Evolutionary conservation across 2,329 filamentous ascomycete species (phyloP).

Genomic region (Xylaria sp.): DNA sequence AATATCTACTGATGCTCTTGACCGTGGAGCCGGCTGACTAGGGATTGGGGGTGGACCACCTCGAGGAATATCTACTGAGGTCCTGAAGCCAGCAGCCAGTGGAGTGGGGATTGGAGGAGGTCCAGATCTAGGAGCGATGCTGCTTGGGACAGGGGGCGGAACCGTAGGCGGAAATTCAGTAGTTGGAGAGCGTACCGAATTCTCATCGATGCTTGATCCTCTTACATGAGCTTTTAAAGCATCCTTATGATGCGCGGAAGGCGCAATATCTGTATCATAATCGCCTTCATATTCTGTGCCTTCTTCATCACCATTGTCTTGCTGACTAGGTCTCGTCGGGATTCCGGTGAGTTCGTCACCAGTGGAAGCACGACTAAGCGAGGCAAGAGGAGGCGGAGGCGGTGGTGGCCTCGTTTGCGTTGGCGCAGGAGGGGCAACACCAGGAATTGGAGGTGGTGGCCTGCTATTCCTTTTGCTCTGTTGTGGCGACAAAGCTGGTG

Average conservation of each 20-base stretch:
- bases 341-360: constrained; percentile 61
- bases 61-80: constrained; percentile 77
- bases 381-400: constrained; percentile 69
- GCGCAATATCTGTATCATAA: constrained; percentile 96
- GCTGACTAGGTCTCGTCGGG: constrained; percentile 55
- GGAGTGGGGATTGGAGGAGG: constrained; percentile 75
- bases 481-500: constrained; percentile 51
- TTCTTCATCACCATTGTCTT: constrained; percentile 74
- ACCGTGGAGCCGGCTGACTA: constrained; percentile 27
- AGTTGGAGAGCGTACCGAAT: constrained; percentile 67
- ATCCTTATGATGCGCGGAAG: constrained; percentile 93
- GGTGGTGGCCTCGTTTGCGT: constrained; percentile 71
- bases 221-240: constrained; percentile 84
- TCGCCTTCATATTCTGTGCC: constrained; percentile 96
- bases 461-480: constrained; percentile 67
- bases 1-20: constrained; percentile 35
- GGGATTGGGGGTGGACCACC: constrained; percentile 53
- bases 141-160: constrained; percentile 67
- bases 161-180: constrained; percentile 57
- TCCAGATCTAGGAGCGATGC: constrained; percentile 66
- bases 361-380: constrained; percentile 68
- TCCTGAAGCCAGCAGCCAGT: constrained; percentile 62
- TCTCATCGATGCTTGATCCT: constrained; percentile 80
- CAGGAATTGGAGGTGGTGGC: constrained; percentile 70
- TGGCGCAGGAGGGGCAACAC: constrained; percentile 60